Evolutionary conservation across 1,139 yeast genomes (phyloP).

Genomic region (Lodderomyces metapsilosis): DNA sequence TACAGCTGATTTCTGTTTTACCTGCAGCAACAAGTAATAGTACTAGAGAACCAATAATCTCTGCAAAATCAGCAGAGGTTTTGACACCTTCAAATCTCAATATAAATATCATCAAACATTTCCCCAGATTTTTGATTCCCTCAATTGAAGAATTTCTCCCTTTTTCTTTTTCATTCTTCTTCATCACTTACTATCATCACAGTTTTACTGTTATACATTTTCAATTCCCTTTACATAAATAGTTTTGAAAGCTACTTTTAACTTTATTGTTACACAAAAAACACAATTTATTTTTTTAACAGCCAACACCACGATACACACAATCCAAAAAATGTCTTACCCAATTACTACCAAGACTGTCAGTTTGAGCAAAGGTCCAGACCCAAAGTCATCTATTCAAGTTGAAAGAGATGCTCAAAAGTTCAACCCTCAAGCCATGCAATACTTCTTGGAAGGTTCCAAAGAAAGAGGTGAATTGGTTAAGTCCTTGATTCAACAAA

Average conservation of each 20-base stretch:
- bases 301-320: too few species aligned
- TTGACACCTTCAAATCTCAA: too few species aligned
- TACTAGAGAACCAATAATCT: too few species aligned
- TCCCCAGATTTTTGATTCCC: slow-evolving; percentile 9
- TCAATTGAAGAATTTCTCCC: not conserved
- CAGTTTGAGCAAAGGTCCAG: slow-evolving; percentile 26
- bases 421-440: slow-evolving; percentile 35
- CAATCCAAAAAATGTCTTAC: not conserved
- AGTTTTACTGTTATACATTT: too few species aligned
- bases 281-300: too few species aligned
- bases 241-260: not conserved
- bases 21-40: not conserved
- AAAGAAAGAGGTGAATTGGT: slow-evolving; percentile 29
- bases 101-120: slow-evolving; percentile 9
- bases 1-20: too few species aligned
- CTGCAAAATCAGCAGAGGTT: too few species aligned
- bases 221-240: slow-evolving; percentile 3
- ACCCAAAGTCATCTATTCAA: slow-evolving; percentile 34
- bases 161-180: too few species aligned
- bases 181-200: slow-evolving; percentile 1
- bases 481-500: slow-evolving; percentile 31
- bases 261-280: not conserved
- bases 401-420: slow-evolving; percentile 31
- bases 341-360: slow-evolving; percentile 12
- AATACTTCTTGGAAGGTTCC: slow-evolving; percentile 42